Base-by-base conservation (phyloP, 139 green algal genomes). In the Chlamydomonas sp. region DNA sequence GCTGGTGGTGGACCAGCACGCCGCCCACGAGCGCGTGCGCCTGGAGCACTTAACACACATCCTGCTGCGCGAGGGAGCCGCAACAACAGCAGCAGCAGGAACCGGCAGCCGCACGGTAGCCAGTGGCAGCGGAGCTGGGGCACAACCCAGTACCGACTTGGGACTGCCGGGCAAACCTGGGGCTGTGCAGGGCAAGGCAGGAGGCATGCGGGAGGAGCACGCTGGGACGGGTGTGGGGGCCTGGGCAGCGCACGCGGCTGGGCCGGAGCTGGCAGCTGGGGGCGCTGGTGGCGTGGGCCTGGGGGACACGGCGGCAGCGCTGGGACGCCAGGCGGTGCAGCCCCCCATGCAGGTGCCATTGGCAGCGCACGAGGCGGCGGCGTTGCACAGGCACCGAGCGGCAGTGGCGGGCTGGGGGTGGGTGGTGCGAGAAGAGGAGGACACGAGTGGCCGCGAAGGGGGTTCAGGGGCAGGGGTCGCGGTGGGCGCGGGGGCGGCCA, bases 1-100 rank as follows among this genome's bases (percentile, higher is more conserved):
- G 77, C 87, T 92, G 15, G 60, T 94, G 0, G 61, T 97, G 69
- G 95, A 97, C 88, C 95, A 97, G 84, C 95, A 97, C 84, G 95
- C 95, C 4, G 94, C 95, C 12, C 91, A 94, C 80, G 90, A 92
- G 90, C 78, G 89, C 0, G 84, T 89, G 12, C 83, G 88, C 8
- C 84, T 91, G 5, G 88, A 91, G 88, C 72, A 84, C 5, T 79
- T 91, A 17, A 89, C 83, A 0, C 12, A 12, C 6, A 64, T 77
- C 60, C 88, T 91, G 78, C 4, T 16, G 12, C 61, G 9, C 5
- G 69, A 69, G 5, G 9, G 60, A 15, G 17, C 59, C 4, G 77
- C 75, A 57, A 8, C 58, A 5, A 57, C 12, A 5, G 73, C 12
- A 18, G 6, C 12, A 15, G 20, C 73, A 61, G 73, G n/a, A 4